These are phyloP conservation scores for Cyberlindnera veronae DNA, from an alignment of 805 yeast genomes.

Conservation along the genomic window DNA sequence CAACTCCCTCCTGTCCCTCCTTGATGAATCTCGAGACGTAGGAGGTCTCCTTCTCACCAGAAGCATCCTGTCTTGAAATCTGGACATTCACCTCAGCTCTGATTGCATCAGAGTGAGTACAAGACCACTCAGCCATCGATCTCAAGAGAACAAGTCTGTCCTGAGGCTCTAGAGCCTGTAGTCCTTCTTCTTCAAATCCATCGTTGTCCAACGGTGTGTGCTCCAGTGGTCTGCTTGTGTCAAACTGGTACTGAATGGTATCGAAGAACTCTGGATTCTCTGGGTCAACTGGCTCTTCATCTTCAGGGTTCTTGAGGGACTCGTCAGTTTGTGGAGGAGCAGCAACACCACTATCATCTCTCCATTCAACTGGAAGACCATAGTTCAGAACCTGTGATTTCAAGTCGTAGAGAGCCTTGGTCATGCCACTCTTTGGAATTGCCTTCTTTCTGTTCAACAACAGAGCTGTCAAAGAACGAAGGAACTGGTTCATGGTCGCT, in stretches of 20 bases:
- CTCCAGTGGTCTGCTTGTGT: conserved; percentile 13
- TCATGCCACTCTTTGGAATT: conserved; percentile 6
- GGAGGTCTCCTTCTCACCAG: conserved; percentile 26
- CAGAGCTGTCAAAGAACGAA: conserved; percentile 15
- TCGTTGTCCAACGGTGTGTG: conserved; percentile 23
- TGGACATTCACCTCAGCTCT: conserved; percentile 13
- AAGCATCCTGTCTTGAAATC: conserved; percentile 16
- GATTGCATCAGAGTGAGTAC: conserved; percentile 18
- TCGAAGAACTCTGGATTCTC: conserved; percentile 20
- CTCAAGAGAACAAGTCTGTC: conserved; percentile 25
- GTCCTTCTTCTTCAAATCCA: conserved; percentile 18
- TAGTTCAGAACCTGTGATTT: conserved; percentile 11
- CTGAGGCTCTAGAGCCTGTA: conserved; percentile 19
- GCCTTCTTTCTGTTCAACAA: conserved; percentile 19
- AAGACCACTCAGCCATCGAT: conserved; percentile 23
- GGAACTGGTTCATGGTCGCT: conserved; percentile 16
- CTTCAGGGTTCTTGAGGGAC: conserved; percentile 4
- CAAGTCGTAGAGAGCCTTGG: conserved; percentile 19
- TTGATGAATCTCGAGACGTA: conserved; percentile 24
- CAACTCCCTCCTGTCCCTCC: conserved; percentile 23
- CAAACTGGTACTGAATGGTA: conserved; percentile 10
- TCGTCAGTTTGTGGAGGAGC: conserved; percentile 5
- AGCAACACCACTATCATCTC: conserved; percentile 24
- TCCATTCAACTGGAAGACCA: conserved; percentile 30
- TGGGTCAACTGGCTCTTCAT: conserved; percentile 22